Conservation (phyloP, 805 yeast genomes). For the Cyberlindnera samutprakarnensis region DNA sequence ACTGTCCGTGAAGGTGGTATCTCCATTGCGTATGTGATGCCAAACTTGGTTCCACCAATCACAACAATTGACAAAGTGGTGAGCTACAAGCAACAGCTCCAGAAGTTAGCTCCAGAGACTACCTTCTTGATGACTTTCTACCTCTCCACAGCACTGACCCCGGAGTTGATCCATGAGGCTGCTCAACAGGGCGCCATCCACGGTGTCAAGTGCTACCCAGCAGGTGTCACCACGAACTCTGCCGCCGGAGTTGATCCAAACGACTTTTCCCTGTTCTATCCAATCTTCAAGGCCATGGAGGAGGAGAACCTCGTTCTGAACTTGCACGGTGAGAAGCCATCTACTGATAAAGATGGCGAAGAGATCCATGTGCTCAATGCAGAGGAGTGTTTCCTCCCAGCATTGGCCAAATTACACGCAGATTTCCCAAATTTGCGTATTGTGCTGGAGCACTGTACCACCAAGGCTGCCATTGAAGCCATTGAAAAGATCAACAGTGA, state of each 20-base stretch:
- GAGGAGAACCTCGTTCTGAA: constrained; percentile 70
- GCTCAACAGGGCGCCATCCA: constrained; percentile 58
- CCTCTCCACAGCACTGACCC: constrained; percentile 70
- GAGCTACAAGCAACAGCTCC: constrained; percentile 58
- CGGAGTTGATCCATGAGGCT: constrained; percentile 77
- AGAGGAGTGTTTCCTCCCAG: constrained; percentile 88
- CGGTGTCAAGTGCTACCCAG: constrained; percentile 97
- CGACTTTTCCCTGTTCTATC: constrained; percentile 83
- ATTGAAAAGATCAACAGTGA: constrained; percentile 55
- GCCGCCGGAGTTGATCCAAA: constrained; percentile 88
- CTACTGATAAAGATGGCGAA: constrained; percentile 41
- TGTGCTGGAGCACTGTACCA: constrained; percentile 91
- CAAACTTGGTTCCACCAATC: constrained; percentile 89
- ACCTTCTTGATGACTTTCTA: constrained; percentile 90
- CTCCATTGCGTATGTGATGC: constrained; percentile 92
- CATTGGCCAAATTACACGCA: constrained; percentile 63
- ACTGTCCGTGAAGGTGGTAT: constrained; percentile 87
- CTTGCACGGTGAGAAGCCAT: constrained; percentile 94
- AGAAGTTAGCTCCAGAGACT: constrained; percentile 67
- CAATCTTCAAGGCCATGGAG: constrained; percentile 85
- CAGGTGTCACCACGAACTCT: constrained; percentile 98
- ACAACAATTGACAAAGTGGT: constrained; percentile 67
- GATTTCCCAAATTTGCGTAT: constrained; percentile 86
- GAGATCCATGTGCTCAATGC: constrained; percentile 91
- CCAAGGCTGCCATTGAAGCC: constrained; percentile 78